These are phyloP conservation scores for Vitis labrusca DNA, from an alignment of 164 flowering plant species.

Conservation along the genomic window DNA sequence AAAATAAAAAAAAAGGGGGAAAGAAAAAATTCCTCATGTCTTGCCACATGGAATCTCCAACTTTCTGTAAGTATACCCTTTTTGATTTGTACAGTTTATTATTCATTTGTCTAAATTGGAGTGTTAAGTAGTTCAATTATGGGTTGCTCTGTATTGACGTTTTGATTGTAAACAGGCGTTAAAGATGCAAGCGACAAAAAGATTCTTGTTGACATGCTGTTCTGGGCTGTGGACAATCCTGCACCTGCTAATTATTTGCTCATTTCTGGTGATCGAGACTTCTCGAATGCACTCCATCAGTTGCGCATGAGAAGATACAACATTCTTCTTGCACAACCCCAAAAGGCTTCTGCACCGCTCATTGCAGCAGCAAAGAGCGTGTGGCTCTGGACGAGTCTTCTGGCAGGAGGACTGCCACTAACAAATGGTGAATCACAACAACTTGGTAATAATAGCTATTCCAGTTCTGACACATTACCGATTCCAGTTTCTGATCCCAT, in stretches of 20 bases:
- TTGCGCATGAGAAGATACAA: slow-evolving; percentile 90
- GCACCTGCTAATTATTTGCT: slow-evolving; percentile 89
- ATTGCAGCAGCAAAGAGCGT: slow-evolving; percentile 89
- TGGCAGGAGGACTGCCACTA: slow-evolving; percentile 67
- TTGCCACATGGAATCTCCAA: too few relatives aligned
- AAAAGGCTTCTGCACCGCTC: slow-evolving; percentile 71
- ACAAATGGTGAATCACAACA: slow-evolving; percentile 44
- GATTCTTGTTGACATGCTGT: slow-evolving; percentile 86
- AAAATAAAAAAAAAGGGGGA: too few relatives aligned
- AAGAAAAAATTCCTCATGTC: too few relatives aligned
- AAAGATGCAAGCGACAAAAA: slow-evolving; percentile 97
- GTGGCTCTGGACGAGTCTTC: slow-evolving; percentile 91
- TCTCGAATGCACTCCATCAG: slow-evolving; percentile 92
- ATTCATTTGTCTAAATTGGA: too few relatives aligned
- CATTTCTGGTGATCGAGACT: slow-evolving; percentile 93
- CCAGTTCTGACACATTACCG: slow-evolving; percentile 24
- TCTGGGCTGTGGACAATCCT: slow-evolving; percentile 96
- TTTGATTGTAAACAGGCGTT: slow-evolving; percentile 44
- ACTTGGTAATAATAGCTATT: slow-evolving; percentile 19
- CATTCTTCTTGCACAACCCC: slow-evolving; percentile 89
- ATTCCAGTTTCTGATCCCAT: slow-evolving; percentile 20
- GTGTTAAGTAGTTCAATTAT: too few relatives aligned
- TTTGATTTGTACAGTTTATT: too few relatives aligned
- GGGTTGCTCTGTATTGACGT: too few relatives aligned
- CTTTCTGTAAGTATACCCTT: too few relatives aligned